These are phyloP conservation scores for Kodamaea leandrae DNA, from an alignment of 805 yeast genomes.

Conservation along the genomic window DNA sequence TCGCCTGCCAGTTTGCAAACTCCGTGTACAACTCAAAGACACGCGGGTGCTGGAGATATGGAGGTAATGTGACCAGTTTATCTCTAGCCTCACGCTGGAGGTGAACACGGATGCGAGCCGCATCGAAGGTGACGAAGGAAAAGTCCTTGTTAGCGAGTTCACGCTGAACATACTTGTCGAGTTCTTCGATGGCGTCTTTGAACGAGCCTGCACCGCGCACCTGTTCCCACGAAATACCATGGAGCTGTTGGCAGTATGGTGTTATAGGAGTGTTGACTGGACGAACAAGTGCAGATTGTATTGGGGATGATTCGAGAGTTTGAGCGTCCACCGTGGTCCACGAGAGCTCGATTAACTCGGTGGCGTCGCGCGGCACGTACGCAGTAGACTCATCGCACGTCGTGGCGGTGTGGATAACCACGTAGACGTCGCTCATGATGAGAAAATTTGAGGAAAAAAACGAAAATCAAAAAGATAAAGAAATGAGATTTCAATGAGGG, in stretches of 20 bases:
- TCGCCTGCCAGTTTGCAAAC: slow-evolving; percentile 32
- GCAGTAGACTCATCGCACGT: slow-evolving; percentile 65
- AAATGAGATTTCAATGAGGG: neutral
- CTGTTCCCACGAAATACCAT: slow-evolving; percentile 59
- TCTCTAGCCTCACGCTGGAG: slow-evolving; percentile 81
- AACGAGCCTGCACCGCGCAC: slow-evolving; percentile 57
- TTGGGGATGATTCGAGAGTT: slow-evolving; percentile 41
- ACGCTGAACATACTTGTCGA: slow-evolving; percentile 52
- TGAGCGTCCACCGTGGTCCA: slow-evolving; percentile 63
- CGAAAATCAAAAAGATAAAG: neutral
- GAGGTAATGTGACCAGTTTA: slow-evolving; percentile 66
- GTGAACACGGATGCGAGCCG: slow-evolving; percentile 74
- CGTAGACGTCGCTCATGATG: slow-evolving; percentile 52
- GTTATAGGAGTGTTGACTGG: slow-evolving; percentile 69
- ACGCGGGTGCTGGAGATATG: slow-evolving; percentile 70
- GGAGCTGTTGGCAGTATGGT: slow-evolving; percentile 49
- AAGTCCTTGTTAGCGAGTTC: slow-evolving; percentile 49
- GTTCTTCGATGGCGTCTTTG: slow-evolving; percentile 56
- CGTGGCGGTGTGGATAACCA: slow-evolving; percentile 59
- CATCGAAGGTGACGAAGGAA: slow-evolving; percentile 62
- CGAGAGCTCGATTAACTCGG: slow-evolving; percentile 64
- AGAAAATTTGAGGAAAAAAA: slow-evolving; percentile 2
- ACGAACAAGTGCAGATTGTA: slow-evolving; percentile 50
- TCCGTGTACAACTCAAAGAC: slow-evolving; percentile 76
- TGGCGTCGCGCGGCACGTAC: slow-evolving; percentile 60